phyloP scores from a whole-genome alignment of 495 filamentous ascomycete genomes.

The Evernia prunastri region DNA sequence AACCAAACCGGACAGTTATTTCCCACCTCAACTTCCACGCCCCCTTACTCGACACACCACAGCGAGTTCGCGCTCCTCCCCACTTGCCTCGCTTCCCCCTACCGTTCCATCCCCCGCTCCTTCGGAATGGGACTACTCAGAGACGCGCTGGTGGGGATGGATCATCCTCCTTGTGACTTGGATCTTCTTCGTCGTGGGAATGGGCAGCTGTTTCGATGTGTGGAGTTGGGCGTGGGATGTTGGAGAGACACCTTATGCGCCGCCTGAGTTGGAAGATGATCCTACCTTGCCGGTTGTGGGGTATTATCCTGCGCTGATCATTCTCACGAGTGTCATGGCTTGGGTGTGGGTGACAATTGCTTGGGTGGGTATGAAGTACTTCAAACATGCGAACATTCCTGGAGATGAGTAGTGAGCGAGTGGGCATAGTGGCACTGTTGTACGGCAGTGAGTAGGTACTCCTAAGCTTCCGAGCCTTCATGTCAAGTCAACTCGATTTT shows the following conservation, averaged over 20 bases:
- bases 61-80: constrained; percentile 55
- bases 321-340: constrained; percentile 89
- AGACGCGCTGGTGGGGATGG: constrained; percentile 97
- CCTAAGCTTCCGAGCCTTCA: neutral
- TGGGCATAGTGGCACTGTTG: neutral
- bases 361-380: constrained; percentile 99
- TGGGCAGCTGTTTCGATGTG: constrained; percentile 93
- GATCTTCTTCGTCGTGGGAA: constrained; percentile 90
- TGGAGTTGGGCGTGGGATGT: constrained; percentile 99
- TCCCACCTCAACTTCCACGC: constrained; percentile 34
- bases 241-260: constrained; percentile 89
- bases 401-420: constrained; percentile 45
- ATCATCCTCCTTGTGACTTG: constrained; percentile 83
- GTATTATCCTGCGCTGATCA: constrained; percentile 91
- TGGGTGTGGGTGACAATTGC: constrained; percentile 98
- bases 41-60: constrained; percentile 35
- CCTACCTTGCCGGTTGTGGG: constrained; percentile 89
- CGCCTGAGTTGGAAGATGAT: constrained; percentile 88
- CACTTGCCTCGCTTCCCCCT: constrained; percentile 30
- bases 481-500: neutral
- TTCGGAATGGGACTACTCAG: constrained; percentile 73
- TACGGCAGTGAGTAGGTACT: neutral
- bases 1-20: constrained; percentile 61
- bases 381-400: constrained; percentile 87
- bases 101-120: constrained; percentile 34